Conservation (phyloP, 495 filamentous ascomycete genomes). For the Lindgomyces ingoldianus region DNA sequence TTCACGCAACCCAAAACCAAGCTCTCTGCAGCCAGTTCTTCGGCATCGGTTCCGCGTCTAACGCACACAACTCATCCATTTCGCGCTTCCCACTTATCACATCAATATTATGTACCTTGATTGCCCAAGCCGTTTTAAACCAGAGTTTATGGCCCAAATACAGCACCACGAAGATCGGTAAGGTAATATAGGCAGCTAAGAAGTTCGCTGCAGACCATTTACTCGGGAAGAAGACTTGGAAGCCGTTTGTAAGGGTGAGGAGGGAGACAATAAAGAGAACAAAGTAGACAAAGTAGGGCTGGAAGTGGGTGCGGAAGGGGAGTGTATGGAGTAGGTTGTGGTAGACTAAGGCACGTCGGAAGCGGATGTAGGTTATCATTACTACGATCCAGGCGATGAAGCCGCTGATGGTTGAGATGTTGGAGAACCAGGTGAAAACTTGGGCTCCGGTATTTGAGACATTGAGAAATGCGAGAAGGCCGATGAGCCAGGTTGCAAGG, state of each 20-base stretch:
- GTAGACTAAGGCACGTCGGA: constrained; percentile 50
- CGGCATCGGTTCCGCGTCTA: constrained; percentile 34
- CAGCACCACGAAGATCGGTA: constrained; percentile 41
- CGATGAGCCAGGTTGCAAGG: constrained; percentile 28
- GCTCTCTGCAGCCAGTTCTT: constrained; percentile 38
- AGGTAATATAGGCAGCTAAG: constrained; percentile 40
- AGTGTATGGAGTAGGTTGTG: constrained; percentile 42
- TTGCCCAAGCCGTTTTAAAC: constrained; percentile 22
- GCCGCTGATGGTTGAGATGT: constrained; percentile 42
- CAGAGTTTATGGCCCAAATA: constrained; percentile 43
- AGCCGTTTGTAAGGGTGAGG: constrained; percentile 44
- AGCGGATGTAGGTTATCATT: constrained; percentile 46
- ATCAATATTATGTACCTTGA: constrained; percentile 33
- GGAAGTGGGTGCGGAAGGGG: constrained; percentile 33
- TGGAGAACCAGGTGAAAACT: constrained; percentile 38
- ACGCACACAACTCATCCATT: constrained; percentile 40
- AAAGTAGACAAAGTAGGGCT: constrained; percentile 30
- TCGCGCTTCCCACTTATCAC: constrained; percentile 37
- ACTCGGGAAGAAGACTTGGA: constrained; percentile 43
- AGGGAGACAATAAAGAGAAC: constrained; percentile 14
- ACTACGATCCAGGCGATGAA: constrained; percentile 43
- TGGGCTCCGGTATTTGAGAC: constrained; percentile 30
- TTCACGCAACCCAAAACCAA: constrained; percentile 42
- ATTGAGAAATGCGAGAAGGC: constrained; percentile 30
- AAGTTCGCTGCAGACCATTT: constrained; percentile 42